Evolutionary conservation across 2,329 filamentous ascomycete genomes (phyloP), one percentile per base, ranked within the genome.

Genomic region (Mycosphaerella sp.): DNA sequence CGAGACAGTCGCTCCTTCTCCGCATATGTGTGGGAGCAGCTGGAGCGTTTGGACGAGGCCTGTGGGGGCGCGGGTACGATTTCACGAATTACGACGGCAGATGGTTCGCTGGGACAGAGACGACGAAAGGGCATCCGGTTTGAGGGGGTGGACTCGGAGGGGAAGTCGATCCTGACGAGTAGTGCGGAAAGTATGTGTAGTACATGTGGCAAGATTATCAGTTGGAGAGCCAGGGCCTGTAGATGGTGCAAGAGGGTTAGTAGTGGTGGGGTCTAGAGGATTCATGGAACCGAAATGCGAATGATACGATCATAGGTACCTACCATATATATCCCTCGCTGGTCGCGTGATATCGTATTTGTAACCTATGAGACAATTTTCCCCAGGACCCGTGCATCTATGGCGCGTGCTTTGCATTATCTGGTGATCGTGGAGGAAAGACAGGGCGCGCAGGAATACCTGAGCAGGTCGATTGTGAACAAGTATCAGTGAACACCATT

Each of bases 151-250:
- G 48, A 51, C 12, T 51, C 48, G 8, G 42, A 45, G 32, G 48
- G 48, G 17, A 51, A 51, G 48, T 45, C 12, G 34, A 51, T 51
- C 40, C 23, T 45, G 29, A 51, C 41, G 32, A 51, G 48, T 17
- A 45, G 41, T 31, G 48, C 48, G 42, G 45, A 42, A 12, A 51
- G 48, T 51, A 32, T 51, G 23, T 51, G 48, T 31, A 51, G 48
- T 45, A 39, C 21, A 9, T 51, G 48, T 8, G 48, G 48, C 5
- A 51, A 51, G 21, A 40, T 51, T 21, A 39, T 51, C 21, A 42
- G 40, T 17, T 51, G 48, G 48, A 45, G 32, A 34, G 21, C 31
- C 29, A 51, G 42, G 42, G 32, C 42, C 23, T 51, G 48, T 45
- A 8, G 48, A 32, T 51, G 41, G 48, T 51, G 48, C 9, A 45